Evolutionary conservation across 129 eudicot genomes (phyloP).

Genomic region (Flaveria linearis): DNA sequence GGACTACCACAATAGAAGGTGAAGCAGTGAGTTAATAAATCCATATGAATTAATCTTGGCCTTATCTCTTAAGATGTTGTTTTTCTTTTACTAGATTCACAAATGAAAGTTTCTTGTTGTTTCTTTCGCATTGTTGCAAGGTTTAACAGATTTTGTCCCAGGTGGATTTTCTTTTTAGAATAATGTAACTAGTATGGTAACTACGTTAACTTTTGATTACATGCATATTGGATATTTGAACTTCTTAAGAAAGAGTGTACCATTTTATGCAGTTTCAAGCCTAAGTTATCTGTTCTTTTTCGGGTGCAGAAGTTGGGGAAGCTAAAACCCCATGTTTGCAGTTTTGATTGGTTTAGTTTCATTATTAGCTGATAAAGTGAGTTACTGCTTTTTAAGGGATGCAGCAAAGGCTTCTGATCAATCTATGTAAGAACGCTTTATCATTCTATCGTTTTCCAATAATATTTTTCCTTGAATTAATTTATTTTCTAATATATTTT

Average conservation of each 20-base stretch:
- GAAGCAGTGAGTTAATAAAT: constrained; percentile 46
- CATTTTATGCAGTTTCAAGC: not conserved
- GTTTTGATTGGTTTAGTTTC: constrained; percentile 56
- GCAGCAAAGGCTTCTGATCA: constrained; percentile 74
- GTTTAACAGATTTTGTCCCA: not conserved
- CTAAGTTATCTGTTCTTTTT: not conserved
- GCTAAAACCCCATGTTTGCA: constrained; percentile 32
- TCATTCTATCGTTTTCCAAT: not conserved
- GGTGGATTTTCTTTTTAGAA: not conserved
- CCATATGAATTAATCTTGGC: constrained; percentile 14
- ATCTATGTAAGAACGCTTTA: constrained; percentile 54
- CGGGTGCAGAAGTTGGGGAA: constrained; percentile 26
- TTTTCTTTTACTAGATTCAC: constrained; percentile 2
- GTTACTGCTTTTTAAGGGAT: constrained; percentile 59
- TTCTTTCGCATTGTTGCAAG: constrained; percentile 3
- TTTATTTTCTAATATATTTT: not conserved
- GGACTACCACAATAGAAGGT: constrained; percentile 50
- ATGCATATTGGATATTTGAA: not conserved
- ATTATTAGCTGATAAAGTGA: constrained; percentile 57
- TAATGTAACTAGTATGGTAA: too few species aligned
- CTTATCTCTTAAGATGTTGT: constrained; percentile 12
- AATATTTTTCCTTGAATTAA: not conserved
- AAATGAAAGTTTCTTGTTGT: constrained; percentile 1
- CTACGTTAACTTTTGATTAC: not conserved
- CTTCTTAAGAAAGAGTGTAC: not conserved